Base-by-base conservation (phyloP, 176 grass and related monocot species). In the Cenchrus americanus region DNA sequence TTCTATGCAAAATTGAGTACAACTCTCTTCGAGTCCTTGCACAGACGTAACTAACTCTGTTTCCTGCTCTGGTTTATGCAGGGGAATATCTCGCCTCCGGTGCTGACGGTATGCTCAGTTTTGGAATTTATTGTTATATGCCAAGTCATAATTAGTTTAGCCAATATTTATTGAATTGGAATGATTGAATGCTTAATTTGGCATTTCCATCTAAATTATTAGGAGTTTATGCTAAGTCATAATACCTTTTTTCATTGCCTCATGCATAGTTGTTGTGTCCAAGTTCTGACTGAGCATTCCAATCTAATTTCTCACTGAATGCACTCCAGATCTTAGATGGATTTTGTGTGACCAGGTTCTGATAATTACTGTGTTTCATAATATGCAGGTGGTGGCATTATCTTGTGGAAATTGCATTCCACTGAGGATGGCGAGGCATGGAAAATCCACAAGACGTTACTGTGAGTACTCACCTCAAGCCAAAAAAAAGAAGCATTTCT, bases 11-110 rank as follows among this genome's bases (percentile, higher is more conserved):
- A 63, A 2, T 76, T 51, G n/a, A 30, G 13, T 30, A 18, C 42
- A 66, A 7, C 17, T 40, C n/a, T 47, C 8, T 59, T 40, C 2
- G 18, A 66, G 17, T 13, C 13, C 32, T 47, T 68, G 9, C 5
- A 19, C 44, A 15, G 19, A 23, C 54, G 15, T 71, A 76, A 53
- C 30, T 86, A 42, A 53, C 8, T 13, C 13, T 11, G 14, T 77
- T 37, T 27, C 7, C 49, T 30, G 5, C 44, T 15, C 8, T 83
- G 30, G 63, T 62, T 89, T 19, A 23, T 61, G 68, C 89, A 99
- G 96, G 96, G 8, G 93, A 92, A 72, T 81, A 83, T 79, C 89
- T 99, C 13, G 96, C 91, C 53, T 95, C 96, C 0, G 93, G 93
- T 68, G 91, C 93, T 46, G 96, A 99, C 48, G 96, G 96, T 99